phyloP scores from a whole-genome alignment of 768 basidiomycete genomes.

The Suillus discolor region DNA sequence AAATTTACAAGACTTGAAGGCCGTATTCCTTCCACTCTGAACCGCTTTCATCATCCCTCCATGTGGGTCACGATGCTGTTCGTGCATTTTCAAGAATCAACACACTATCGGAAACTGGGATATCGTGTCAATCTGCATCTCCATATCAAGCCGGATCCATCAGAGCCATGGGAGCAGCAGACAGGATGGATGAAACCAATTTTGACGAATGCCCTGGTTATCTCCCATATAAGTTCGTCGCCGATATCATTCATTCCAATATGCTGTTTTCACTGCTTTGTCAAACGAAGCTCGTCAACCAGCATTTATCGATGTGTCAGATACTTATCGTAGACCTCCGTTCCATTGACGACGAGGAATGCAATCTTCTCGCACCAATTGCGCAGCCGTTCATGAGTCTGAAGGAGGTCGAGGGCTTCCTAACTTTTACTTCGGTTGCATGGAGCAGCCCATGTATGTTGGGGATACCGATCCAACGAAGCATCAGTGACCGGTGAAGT shows the following conservation, averaged over 20 bases:
- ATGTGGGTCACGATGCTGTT: neutral
- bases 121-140: neutral
- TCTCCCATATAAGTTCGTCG: conserved; percentile 9
- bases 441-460: too few relatives aligned
- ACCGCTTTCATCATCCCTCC: conserved; percentile 1
- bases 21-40: neutral
- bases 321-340: conserved; percentile 8
- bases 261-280: neutral
- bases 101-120: conserved; percentile 1
- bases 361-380: conserved; percentile 11
- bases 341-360: conserved; percentile 10
- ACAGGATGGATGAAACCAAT: neutral
- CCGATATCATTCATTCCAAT: neutral
- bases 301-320: conserved; percentile 17
- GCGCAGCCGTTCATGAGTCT: neutral
- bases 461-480: too few relatives aligned
- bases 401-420: too few relatives aligned
- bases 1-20: conserved; percentile 10
- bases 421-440: too few relatives aligned
- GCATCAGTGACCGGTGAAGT: too few relatives aligned
- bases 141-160: neutral
- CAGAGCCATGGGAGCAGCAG: conserved; percentile 26
- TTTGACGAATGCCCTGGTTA: conserved; percentile 6
- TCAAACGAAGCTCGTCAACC: conserved; percentile 19
- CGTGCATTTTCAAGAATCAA: neutral